Percentiles rank a stretch among this genome's conserved stretches.
Conservation (phyloP, 1,284 basidiomycete species). For the Ustilago loliicola region DNA sequence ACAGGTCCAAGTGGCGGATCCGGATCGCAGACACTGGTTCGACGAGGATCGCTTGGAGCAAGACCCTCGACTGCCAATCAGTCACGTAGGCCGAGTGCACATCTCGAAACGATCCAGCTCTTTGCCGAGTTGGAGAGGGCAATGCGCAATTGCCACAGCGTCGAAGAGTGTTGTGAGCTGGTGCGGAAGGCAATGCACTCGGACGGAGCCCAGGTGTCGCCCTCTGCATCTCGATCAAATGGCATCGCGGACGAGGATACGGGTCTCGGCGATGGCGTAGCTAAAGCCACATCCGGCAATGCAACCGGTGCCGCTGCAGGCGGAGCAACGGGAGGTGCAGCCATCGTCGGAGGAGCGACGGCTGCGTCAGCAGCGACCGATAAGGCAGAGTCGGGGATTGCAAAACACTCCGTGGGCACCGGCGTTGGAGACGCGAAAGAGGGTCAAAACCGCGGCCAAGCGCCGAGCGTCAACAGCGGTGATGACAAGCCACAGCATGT, state of each 20-base stretch:
- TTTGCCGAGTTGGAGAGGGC: conserved; percentile 55
- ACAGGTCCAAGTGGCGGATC: conserved; percentile 12
- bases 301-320: conserved; percentile 8
- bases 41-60: conserved; percentile 31
- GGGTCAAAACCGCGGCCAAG: conserved; percentile 4
- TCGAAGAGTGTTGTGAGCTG: conserved; percentile 59
- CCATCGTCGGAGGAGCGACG: neutral
- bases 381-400: neutral
- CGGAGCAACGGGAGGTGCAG: conserved; percentile 7
- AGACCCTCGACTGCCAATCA: conserved; percentile 19
- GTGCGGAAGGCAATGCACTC: conserved; percentile 53
- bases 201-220: conserved; percentile 19
- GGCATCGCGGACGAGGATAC: conserved; percentile 17
- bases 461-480: conserved; percentile 9
- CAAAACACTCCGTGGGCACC: neutral
- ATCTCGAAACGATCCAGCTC: conserved; percentile 37
- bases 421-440: neutral
- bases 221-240: conserved; percentile 8
- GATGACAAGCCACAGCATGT: neutral
- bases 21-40: conserved; percentile 15
- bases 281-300: neutral
- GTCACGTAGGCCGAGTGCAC: conserved; percentile 18
- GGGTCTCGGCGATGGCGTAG: neutral
- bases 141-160: conserved; percentile 54
- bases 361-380: neutral